Evolutionary conservation across 768 basidiomycete genomes (phyloP).

Genomic region (Mycena capillaripes): DNA sequence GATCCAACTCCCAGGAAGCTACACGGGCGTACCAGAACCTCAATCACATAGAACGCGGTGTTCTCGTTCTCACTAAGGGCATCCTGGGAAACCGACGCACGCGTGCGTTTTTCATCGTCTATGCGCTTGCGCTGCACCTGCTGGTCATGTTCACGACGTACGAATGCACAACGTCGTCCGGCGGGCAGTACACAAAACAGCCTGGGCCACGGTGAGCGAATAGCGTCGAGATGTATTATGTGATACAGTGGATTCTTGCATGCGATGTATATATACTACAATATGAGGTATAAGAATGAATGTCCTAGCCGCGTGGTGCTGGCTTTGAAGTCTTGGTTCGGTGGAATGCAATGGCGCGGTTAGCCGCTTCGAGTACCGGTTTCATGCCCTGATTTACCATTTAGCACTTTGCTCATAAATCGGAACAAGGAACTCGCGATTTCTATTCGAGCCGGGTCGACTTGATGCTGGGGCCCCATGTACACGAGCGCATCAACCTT

Average conservation of each 20-base stretch:
- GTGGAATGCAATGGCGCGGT: conserved; percentile 78
- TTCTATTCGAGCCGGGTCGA: conserved; percentile 74
- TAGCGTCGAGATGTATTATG: conserved; percentile 28
- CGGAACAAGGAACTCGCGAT: conserved; percentile 61
- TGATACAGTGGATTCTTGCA: conserved; percentile 45
- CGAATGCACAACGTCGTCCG: conserved; percentile 73
- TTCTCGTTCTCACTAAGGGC: conserved; percentile 86
- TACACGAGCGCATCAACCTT: conserved; percentile 86
- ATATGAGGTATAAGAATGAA: conserved; percentile 30
- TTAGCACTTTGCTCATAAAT: conserved; percentile 4
- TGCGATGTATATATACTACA: conserved; percentile 32
- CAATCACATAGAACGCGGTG: conserved; percentile 91
- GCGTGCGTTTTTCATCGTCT: conserved; percentile 90
- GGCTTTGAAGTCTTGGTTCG: conserved; percentile 49
- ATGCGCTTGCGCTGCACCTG: conserved; percentile 85
- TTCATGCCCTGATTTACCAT: conserved; percentile 73
- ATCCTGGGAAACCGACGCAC: conserved; percentile 92
- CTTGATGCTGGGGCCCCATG: conserved; percentile 68
- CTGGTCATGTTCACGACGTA: conserved; percentile 86
- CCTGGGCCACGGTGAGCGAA: conserved; percentile 55
- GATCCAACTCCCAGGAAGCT: conserved; percentile 76
- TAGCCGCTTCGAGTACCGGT: conserved; percentile 79
- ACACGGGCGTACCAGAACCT: conserved; percentile 93
- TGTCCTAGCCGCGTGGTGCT: conserved; percentile 38
- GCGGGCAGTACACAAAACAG: conserved; percentile 63